Evolutionary conservation across 2,329 filamentous ascomycete genomes (phyloP).

Genomic region (Sporothrix pseudoabietina): DNA sequence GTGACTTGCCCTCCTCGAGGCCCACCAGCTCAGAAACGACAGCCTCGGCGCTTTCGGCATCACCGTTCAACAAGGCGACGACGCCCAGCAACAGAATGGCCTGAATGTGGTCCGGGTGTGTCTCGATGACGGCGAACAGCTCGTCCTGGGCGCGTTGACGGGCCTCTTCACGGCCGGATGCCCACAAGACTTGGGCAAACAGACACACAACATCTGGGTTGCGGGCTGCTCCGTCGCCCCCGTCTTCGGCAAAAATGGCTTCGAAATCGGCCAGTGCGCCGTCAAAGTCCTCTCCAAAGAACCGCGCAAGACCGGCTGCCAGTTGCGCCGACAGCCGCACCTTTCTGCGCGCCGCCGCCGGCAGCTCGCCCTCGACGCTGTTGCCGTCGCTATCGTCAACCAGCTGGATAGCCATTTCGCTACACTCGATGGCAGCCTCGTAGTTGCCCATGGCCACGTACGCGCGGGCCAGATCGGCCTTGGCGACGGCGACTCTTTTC

Average conservation of each 20-base stretch:
- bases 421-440: conserved; percentile 72
- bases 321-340: conserved; percentile 82
- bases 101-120: conserved; percentile 72
- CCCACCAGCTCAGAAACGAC: conserved; percentile 75
- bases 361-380: conserved; percentile 65
- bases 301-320: conserved; percentile 80
- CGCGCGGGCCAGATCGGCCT: conserved; percentile 82
- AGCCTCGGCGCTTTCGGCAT: conserved; percentile 76
- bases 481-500: conserved; percentile 76
- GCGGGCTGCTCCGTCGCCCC: conserved; percentile 72
- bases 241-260: conserved; percentile 74
- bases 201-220: conserved; percentile 85
- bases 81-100: conserved; percentile 80
- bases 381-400: conserved; percentile 49
- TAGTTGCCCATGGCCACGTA: conserved; percentile 71
- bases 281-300: conserved; percentile 66
- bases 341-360: conserved; percentile 65
- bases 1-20: conserved; percentile 60
- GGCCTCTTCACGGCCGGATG: conserved; percentile 74
- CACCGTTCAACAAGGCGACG: conserved; percentile 78
- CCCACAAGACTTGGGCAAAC: conserved; percentile 90
- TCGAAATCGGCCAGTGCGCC: conserved; percentile 79
- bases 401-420: conserved; percentile 77
- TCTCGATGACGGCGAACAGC: conserved; percentile 78
- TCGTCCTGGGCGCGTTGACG: conserved; percentile 75